Base-by-base conservation (phyloP, 106 monocot species). In the Chionographis japonica region DNA sequence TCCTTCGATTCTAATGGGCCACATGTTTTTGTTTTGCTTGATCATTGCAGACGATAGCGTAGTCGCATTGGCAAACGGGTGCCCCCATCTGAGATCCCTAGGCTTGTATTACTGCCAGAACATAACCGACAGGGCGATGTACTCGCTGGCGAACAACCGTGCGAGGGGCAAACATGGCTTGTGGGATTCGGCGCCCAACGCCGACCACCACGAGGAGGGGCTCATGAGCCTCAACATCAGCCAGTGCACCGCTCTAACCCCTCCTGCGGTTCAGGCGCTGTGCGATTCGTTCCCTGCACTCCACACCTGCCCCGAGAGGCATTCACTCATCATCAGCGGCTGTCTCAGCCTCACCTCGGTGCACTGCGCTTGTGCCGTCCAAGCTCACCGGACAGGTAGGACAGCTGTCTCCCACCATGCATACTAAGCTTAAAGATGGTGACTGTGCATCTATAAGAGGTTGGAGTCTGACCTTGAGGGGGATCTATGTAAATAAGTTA, bases 41-140 rank as follows among this genome's bases (percentile, higher is more conserved):
- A 46, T 46, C 46, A 27, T 54, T 70, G 70, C 70, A 83, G 83
- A 83, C 66, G 83, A 83, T 17, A 83, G 83, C 63, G 78, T 83
- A 42, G 64, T 78, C 16, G 78, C 83, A 38, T 42, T 83, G 68
- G 83, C 83, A 27, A 61, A 65, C 13, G 74, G 83, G 11, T 83
- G 83, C 41, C 74, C 68, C 11, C 74, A 50, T 37, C 70, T 83
- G 40, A 52, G 74, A 46, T 78, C 83, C 11, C 70, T 83, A 1
- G 78, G 78, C 12, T 42, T 83, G 9, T 83, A 83, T 42, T 83
- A 78, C 61, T 83, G 83, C 70, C 83, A 83, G 83, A 83, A 78
- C 66, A 83, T 82, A 41, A 83, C 83, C 3, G 83, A 83, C 50
- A 74, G 15, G 27, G 78, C 83, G 7, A 83, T 83, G 78, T 83